Evolutionary conservation across 345 rosid genomes (phyloP), one percentile per base, ranked within the genome.

Genomic region (Citrus australasica): DNA sequence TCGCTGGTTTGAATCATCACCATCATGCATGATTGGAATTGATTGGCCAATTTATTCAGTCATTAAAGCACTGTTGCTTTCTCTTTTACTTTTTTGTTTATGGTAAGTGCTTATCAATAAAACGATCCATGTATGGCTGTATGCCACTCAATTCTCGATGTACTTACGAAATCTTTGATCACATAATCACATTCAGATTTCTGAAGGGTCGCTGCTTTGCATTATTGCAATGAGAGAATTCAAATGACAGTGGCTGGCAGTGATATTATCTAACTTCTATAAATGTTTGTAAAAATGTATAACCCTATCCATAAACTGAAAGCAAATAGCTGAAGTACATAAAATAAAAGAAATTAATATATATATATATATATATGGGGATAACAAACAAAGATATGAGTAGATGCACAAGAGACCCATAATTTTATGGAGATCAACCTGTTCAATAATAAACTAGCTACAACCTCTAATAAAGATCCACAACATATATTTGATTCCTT

Each of bases 321-420:
- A 55, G 63, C 17, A 48, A 22, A 70, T 14, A 33, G 4, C 8
- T 5, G 48, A 42, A 7, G 2, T 30, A 25, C 7, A 67, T 4
- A 35, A 21, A 71, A 63, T 32, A 14, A 62, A 27, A 74, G 11
- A 83, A 67, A 62, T 16, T 42, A 9, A 14, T 27, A 6, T 56
- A 10, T 21, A 42, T 42, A 42, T 9, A 10, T 10, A 42, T 40
- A 9, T 40, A 37, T 38, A 8, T 1, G 0, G 42, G 22, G 30
- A 64, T 58, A 71, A 65, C 69, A 79, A 55, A 80, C 27, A 30
- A 79, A 67, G 22, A 67, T 24, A 62, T 21, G 55, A 7, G 77
- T 40, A 53, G 74, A 72, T 58, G 78, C 83, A 71, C 85, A 81
- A 79, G 82, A 67, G 77, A 78, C 28, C 79, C 82, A 30, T 61